Base-by-base conservation (phyloP, 2,329 filamentous ascomycete species). In the Albophoma yamanashiensis region DNA sequence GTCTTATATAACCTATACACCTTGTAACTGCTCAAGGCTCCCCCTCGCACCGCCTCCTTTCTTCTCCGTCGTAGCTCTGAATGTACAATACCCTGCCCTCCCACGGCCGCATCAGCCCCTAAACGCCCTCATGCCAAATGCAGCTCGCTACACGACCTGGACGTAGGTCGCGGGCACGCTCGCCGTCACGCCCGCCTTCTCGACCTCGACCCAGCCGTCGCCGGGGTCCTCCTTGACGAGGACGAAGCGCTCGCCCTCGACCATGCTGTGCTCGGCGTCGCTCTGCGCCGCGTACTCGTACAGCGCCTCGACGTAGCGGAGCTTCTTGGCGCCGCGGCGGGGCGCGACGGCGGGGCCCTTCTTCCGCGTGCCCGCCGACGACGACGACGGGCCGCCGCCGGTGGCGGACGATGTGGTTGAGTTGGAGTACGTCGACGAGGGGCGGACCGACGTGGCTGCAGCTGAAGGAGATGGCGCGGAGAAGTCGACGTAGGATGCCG, bases 201-300 rank as follows among this genome's bases (percentile, higher is more conserved):
- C 94, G 22, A 99, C 94, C 76, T 97, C 94, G 36, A 88, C 91
- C 94, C 94, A 99, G 0, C 94, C 94, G 76, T 97, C 94, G 1
- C 94, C 94, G 0, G 87, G 83, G 70, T 97, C 93, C 60, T 90
- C 87, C 68, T 87, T 92, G 62, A 97, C 86, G 39, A 99, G 79
- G 45, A 99, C 92, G 68, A 99, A 95, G 58, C 87, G 83, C 74
- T 99, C 94, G 0, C 94, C 94, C 74, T 96, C 93, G 0, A 73
- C 72, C 91, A 99, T 99, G 68, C 82, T 91, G 73, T 93, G 92
- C 75, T 99, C 94, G 9, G 85, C 83, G 7, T 95, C 91, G 65
- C 86, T 92, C 67, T 91, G 87, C 22, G 93, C 91, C 58, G 87
- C 81, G 72, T 99, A 99, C 57, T 94, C 91, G 72, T 97, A 99